Evolutionary conservation across 1,139 yeast genomes (phyloP), one percentile per base, ranked within the genome.

Genomic region (Diutina pseudorugosa): DNA sequence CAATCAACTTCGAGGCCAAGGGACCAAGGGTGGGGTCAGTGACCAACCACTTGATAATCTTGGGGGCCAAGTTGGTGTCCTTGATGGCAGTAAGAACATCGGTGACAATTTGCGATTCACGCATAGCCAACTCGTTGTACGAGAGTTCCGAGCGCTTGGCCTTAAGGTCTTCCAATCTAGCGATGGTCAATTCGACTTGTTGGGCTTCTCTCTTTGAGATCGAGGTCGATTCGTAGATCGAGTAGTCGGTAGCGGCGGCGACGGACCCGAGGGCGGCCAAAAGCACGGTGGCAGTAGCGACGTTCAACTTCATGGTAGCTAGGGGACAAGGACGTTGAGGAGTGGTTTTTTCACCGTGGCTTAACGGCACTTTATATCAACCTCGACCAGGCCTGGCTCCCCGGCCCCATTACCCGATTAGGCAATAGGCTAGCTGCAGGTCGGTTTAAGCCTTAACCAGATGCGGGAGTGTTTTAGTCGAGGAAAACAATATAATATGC

Each of bases 81-180:
- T 72, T 66, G 51, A 73, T 63, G 49, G 73, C 70, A 16, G 69
- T 57, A 58, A 73, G 72, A 14, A 73, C 73, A 54, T 69, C 66
- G 53, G 78, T 73, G 50, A 73, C 77, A 56, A 73, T 54, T 12
- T 55, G 52, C 40, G 56, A 56, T 42, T 57, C 59, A 42, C 58
- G 47, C 7, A 53, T 55, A 25, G 54, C n/a, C 47, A 56, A 53
- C 41, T 57, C 58, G 16, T 53, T 33, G 16, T 49, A 51, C 11
- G 55, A n/a, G 19, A 45, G 14, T 25, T 45, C 49, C 40, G 49
- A 45, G 14, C 49, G 49, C 49, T 45, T 45, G 5, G 40, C 3
- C 14, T 45, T 27, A 14, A n/a, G 25, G n/a, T 45, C 40, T 7
- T n/a, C 14, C n/a, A 45, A 27, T 7, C 40, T 27, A 7, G 49